phyloP scores from a whole-genome alignment of 2,329 filamentous ascomycete genomes.

The Penicillium sp. region DNA sequence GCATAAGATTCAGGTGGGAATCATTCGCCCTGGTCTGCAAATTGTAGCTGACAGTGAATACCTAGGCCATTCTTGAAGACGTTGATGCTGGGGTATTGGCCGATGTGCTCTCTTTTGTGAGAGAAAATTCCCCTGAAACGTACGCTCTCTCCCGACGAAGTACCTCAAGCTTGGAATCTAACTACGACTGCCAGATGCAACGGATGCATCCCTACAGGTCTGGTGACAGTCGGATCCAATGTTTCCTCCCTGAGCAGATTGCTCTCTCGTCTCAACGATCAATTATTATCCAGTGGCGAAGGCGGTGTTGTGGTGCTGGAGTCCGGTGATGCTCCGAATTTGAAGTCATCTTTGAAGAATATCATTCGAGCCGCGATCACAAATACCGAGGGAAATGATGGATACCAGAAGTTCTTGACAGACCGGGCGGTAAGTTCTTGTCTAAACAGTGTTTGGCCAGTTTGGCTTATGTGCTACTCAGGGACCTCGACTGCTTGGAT shows the following conservation, averaged over 20 bases:
- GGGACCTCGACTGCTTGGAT: constrained; percentile 51
- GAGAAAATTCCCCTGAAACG: constrained; percentile 42
- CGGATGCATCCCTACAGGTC: constrained; percentile 49
- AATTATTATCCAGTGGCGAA: constrained; percentile 38
- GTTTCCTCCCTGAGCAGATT: constrained; percentile 49
- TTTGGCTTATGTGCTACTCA: constrained; percentile 30
- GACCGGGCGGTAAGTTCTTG: constrained; percentile 44
- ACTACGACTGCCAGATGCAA: constrained; percentile 39
- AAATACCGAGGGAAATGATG: constrained; percentile 46
- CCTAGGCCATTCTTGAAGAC: constrained; percentile 44
- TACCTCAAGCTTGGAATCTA: constrained; percentile 17
- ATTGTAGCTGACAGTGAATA: constrained; percentile 18
- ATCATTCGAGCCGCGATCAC: constrained; percentile 52
- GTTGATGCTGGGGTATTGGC: constrained; percentile 49
- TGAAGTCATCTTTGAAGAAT: constrained; percentile 55
- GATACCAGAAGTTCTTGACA: constrained; percentile 47
- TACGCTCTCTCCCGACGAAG: constrained; percentile 32
- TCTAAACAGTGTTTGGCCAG: background rate
- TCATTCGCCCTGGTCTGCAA: background rate
- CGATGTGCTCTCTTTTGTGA: constrained; percentile 47
- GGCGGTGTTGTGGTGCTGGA: constrained; percentile 50
- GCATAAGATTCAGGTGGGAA: constrained; percentile 45
- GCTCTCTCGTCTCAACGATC: constrained; percentile 45
- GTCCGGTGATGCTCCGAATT: constrained; percentile 52
- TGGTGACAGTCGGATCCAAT: constrained; percentile 53